Base-by-base conservation (phyloP, 2,329 filamentous ascomycete species). In the Exophiala viscosa region DNA sequence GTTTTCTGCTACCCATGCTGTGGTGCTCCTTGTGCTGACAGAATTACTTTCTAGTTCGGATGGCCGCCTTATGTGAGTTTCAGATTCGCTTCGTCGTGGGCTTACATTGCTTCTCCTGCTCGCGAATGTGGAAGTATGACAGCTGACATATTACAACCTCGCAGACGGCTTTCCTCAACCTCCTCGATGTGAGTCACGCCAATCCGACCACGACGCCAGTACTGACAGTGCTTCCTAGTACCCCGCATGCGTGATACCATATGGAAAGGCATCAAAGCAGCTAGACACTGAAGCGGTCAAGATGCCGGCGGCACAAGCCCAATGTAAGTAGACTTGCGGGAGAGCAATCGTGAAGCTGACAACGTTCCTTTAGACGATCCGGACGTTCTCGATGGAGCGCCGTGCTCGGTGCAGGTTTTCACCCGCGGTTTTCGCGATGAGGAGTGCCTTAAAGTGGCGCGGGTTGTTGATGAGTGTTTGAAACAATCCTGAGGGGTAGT, bases 101-200 rank as follows among this genome's bases (percentile, higher is more conserved):
- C 5, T 28, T 28, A 28, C 23, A 28, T 28, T 28, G 23, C 23
- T 28, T 28, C 23, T 2, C 23, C 8, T 28, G 23, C 23, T 28
- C 5, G 23, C 23, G 8, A 28, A 28, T 28, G 23, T 28, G 23
- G 23, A 28, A 28, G 23, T 5, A 28, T 28, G 23, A 28, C 23
- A 28, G 23, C 23, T 28, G 8, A 28, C 23, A 28, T 28, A 7
- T 28, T 28, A 28, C 23, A 28, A 28, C 5, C 5, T 4, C 23
- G 23, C 23, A 28, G 23, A 81, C 79, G 0, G 62, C 73, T 14
- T 54, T 81, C 28, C 72, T 72, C 63, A 84, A 82, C 53, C 17
- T 81, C 7, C 58, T 82, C 3, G 76, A 82, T 63, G 76, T 76
- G 60, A 66, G 75, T 67, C 17, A 6, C 23, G 2, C 7, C 10